phyloP scores from a whole-genome alignment of 2,329 filamentous ascomycete species.

The Penicillium verrucosum region DNA sequence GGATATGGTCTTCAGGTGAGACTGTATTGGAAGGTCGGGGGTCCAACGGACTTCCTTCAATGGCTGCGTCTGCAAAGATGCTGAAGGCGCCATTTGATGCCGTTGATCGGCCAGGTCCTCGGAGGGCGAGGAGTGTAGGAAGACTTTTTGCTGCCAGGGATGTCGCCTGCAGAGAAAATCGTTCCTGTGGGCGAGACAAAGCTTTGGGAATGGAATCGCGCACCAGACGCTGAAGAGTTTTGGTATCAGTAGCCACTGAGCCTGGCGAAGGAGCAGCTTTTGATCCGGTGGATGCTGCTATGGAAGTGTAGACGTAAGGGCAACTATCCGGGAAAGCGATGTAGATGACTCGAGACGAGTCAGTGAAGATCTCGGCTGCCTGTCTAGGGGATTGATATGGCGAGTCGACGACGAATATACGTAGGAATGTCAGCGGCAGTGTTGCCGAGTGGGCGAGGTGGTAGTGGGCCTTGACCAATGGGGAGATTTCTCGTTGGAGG shows the following conservation, averaged over 20 bases:
- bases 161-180: constrained; percentile 67
- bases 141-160: constrained; percentile 70
- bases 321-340: constrained; percentile 79
- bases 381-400: constrained; percentile 64
- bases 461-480: constrained; percentile 80
- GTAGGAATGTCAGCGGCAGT: constrained; percentile 65
- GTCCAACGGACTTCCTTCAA: constrained; percentile 52
- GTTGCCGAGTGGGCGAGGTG: constrained; percentile 69
- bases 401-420: constrained; percentile 75
- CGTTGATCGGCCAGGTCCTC: constrained; percentile 68
- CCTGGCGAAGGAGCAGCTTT: constrained; percentile 32
- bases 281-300: constrained; percentile 42
- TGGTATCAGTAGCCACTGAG: constrained; percentile 49
- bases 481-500: constrained; percentile 69
- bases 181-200: constrained; percentile 68
- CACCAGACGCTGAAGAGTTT: constrained; percentile 66
- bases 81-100: constrained; percentile 74
- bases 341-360: constrained; percentile 69
- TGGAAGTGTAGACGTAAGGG: constrained; percentile 67
- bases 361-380: constrained; percentile 44
- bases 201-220: constrained; percentile 79
- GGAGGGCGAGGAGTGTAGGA: constrained; percentile 63
- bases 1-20: constrained; percentile 30
- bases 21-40: constrained; percentile 40
- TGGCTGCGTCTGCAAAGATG: constrained; percentile 66